Base-by-base conservation (phyloP, 2,329 filamentous ascomycete species). In the Conoideocrella luteorostrata region DNA sequence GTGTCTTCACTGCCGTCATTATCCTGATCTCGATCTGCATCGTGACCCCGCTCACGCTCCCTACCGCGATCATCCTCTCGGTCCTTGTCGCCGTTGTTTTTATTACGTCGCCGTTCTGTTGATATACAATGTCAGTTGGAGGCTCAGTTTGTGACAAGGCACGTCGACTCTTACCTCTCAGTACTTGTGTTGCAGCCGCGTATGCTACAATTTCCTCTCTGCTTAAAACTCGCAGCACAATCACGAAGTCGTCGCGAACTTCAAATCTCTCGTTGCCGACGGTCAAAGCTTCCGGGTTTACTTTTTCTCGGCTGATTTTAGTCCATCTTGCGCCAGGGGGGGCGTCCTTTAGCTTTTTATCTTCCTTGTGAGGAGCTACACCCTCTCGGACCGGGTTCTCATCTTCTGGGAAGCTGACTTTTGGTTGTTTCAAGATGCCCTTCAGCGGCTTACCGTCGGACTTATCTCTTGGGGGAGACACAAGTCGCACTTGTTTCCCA, bases 281-380 rank as follows among this genome's bases (percentile, higher is more conserved):
- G 46, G 87, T 85, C 37, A 97, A 68, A 1, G 90, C 89, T 53
- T 91, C 86, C 0, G 90, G 89, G 54, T 94, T 96, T 55, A 97
- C 90, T 44, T 95, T 76, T 52, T 84, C 82, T 45, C 90, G 81
- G 59, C 85, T 87, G 58, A 97, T 90, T 68, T 93, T 95, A 37
- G 90, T 96, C 90, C 90, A 96, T 43, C 88, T 79, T 26, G 90
- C 90, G 45, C 85, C 86, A 0, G 82, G 67, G 1, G 86, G 86
- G 24, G 88, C 86, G 30, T 87, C 84, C 56, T 77, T 80, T 36
- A 72, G 45, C 59, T 81, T 82, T 62, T 84, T 82, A 39, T 87
- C 82, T 59, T 95, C 88, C 66, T 95, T 95, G 58, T 95, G 78
- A n/a, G 90, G 90, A 2, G 90, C 89, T 6, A 95, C 91, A 13